These are phyloP conservation scores for Porphyrellus sp. DNA, from an alignment of 1,284 basidiomycete genomes.

Conservation along the genomic window DNA sequence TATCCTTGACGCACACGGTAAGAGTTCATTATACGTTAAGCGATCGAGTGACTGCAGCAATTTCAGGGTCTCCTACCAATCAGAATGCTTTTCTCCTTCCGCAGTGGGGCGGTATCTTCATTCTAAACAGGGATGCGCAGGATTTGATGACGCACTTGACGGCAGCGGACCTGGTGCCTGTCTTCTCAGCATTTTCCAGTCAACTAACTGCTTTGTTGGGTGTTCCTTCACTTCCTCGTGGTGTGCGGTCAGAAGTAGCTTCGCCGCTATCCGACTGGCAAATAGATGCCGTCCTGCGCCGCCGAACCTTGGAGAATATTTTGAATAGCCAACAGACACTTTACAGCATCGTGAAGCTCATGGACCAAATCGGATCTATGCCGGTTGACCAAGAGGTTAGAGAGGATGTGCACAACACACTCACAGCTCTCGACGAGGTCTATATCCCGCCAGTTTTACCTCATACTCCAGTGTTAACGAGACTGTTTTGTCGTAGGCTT, in stretches of 20 bases:
- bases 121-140: conserved; percentile 61
- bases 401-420: conserved; percentile 65
- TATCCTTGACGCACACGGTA: conserved; percentile 62
- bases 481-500: conserved; percentile 18
- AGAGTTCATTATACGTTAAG: conserved; percentile 14
- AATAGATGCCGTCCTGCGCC: conserved; percentile 71
- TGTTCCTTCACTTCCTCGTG: conserved; percentile 59
- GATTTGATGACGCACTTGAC: conserved; percentile 38
- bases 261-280: conserved; percentile 66
- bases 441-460: conserved; percentile 20
- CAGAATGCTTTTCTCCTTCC: conserved; percentile 84
- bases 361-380: conserved; percentile 87
- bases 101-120: conserved; percentile 91
- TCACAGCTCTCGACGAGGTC: conserved; percentile 72
- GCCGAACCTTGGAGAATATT: conserved; percentile 70
- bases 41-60: conserved; percentile 8
- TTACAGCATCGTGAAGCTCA: conserved; percentile 76
- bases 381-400: conserved; percentile 77
- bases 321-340: conserved; percentile 71
- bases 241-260: conserved; percentile 33
- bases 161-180: conserved; percentile 45
- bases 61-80: conserved; percentile 42
- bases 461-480: conserved; percentile 9
- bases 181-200: conserved; percentile 70
- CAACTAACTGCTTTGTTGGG: conserved; percentile 82